These are phyloP conservation scores for Gentiana dahurica DNA, from an alignment of 257 asterid species.

Conservation along the genomic window DNA sequence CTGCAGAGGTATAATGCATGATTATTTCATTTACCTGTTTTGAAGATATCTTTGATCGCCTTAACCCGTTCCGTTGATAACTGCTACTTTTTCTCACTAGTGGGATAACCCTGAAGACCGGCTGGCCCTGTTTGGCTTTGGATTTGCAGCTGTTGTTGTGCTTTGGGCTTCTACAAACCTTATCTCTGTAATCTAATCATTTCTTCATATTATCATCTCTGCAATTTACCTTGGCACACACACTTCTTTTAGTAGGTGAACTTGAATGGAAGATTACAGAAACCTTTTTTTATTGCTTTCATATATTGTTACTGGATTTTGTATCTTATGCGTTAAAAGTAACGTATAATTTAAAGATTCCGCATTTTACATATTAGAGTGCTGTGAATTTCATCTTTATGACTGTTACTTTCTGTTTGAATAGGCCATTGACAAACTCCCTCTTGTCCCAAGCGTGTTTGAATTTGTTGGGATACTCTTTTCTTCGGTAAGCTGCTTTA, in stretches of 20 bases:
- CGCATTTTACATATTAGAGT: no score
- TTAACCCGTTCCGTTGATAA: neutral
- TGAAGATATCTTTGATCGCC: neutral
- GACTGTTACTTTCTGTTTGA: neutral
- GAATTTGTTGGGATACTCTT: constrained; percentile 74
- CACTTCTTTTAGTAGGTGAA: no score
- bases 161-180: constrained; percentile 75
- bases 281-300: no score
- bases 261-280: no score
- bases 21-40: neutral
- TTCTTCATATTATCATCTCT: constrained; percentile 2
- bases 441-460: constrained; percentile 54
- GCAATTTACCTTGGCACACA: neutral
- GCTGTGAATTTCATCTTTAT: neutral
- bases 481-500: constrained; percentile 62
- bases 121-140: constrained; percentile 70
- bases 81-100: constrained; percentile 26
- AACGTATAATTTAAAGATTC: no score
- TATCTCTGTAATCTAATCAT: constrained; percentile 35
- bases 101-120: constrained; percentile 94
- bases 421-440: constrained; percentile 76
- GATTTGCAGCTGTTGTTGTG: constrained; percentile 72
- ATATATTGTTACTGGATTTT: no score
- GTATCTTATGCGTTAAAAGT: no score
- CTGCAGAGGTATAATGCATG: neutral